Percentiles rank a stretch among this genome's conserved stretches.
Evolutionary conservation across 164 flowering plant species (phyloP).

Genomic region (Aristolochia fimbriata): DNA sequence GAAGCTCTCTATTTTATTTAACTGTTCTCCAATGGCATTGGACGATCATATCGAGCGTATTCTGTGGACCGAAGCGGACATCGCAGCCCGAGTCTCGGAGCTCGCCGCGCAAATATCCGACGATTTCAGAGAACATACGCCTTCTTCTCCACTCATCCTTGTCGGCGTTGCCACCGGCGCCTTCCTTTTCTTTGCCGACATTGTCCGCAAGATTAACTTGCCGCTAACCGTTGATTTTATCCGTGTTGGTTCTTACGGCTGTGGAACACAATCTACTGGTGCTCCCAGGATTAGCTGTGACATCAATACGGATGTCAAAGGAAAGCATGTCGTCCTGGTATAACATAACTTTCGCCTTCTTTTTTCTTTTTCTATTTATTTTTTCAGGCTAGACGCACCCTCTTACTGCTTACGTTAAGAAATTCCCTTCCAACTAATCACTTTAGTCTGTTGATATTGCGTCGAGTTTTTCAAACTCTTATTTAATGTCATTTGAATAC

Average conservation of each 20-base stretch:
- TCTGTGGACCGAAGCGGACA: conserved; percentile 43
- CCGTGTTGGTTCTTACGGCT: conserved; percentile 71
- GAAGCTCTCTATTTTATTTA: not conserved
- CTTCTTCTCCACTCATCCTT: conserved; percentile 30
- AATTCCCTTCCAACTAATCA: too few species aligned
- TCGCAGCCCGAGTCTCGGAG: conserved; percentile 40
- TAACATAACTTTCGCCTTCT: not conserved
- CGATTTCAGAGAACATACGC: conserved; percentile 21
- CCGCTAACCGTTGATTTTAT: conserved; percentile 62
- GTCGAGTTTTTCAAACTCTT: too few species aligned
- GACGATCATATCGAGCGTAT: conserved; percentile 51
- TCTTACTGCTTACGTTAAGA: too few species aligned
- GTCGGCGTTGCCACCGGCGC: conserved; percentile 94
- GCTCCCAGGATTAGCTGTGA: conserved; percentile 48
- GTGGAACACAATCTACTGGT: conserved; percentile 57
- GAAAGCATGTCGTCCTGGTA: conserved; percentile 78
- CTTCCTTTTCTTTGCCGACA: conserved; percentile 72
- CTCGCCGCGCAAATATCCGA: conserved; percentile 47
- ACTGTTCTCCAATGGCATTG: conserved; percentile 21
- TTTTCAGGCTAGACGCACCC: too few species aligned
- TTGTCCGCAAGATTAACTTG: conserved; percentile 38
- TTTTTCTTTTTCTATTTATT: not conserved
- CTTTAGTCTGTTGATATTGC: too few species aligned
- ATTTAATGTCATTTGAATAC: too few species aligned
- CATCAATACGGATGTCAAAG: conserved; percentile 57